Percentiles rank a stretch among this genome's conserved stretches.
phyloP scores from a whole-genome alignment of 768 basidiomycete species.

The Porphyrellus cyaneotinctus region DNA sequence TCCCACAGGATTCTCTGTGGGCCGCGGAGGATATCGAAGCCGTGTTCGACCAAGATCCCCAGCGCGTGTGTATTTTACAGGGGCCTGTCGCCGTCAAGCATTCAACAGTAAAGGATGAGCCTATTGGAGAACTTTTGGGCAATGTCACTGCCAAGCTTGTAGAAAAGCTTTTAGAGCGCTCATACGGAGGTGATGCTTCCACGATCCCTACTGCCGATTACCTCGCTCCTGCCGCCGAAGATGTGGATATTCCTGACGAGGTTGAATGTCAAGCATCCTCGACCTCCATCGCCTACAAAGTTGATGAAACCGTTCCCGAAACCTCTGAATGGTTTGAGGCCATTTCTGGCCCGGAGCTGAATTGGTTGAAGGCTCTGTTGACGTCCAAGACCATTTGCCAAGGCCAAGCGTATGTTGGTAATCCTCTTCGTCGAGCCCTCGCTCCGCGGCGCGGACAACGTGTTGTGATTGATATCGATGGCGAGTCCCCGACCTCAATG shows the following conservation, averaged over 20 bases:
- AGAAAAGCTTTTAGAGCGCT: constrained; percentile 69
- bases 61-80: constrained; percentile 96
- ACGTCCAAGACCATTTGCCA: constrained; percentile 82
- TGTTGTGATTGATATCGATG: constrained; percentile 54
- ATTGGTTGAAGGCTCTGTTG: constrained; percentile 85
- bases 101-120: constrained; percentile 85
- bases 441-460: constrained; percentile 77
- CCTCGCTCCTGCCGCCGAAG: constrained; percentile 54
- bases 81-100: constrained; percentile 94
- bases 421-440: constrained; percentile 85
- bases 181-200: constrained; percentile 71
- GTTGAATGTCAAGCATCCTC: constrained; percentile 42
- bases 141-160: constrained; percentile 79
- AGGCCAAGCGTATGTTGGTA: constrained; percentile 79
- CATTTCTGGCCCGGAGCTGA: constrained; percentile 75
- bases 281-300: constrained; percentile 44
- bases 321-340: constrained; percentile 74
- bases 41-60: constrained; percentile 97
- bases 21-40: constrained; percentile 97
- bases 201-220: constrained; percentile 83
- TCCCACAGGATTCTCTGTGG: constrained; percentile 86
- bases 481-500: constrained; percentile 52
- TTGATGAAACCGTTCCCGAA: constrained; percentile 55
- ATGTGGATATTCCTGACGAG: constrained; percentile 36
- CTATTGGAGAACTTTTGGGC: constrained; percentile 88